phyloP scores from a whole-genome alignment of 2,329 filamentous ascomycete genomes.

The Trichoderma gracile region DNA sequence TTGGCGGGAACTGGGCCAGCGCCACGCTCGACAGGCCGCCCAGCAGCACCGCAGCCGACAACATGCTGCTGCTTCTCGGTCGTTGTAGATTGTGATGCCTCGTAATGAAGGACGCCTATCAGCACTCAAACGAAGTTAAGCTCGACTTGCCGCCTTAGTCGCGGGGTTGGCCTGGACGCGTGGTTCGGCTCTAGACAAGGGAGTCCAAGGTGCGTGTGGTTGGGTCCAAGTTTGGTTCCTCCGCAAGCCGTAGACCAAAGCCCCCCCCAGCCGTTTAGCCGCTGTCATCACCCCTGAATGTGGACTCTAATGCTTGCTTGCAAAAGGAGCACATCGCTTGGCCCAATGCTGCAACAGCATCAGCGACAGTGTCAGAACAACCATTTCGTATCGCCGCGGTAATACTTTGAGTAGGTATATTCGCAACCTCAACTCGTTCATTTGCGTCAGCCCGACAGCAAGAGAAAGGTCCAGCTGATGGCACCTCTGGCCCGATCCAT shows the following conservation, averaged over 20 bases:
- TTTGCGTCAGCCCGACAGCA: too few species aligned
- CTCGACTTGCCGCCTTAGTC: not conserved
- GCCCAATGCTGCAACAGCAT: too few species aligned
- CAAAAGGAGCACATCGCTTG: too few species aligned
- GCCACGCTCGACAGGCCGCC: slow-evolving; percentile 30
- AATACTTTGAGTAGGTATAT: not conserved
- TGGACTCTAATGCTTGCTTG: too few species aligned
- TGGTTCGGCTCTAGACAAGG: not conserved
- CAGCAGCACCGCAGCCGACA: slow-evolving; percentile 21
- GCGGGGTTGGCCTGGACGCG: not conserved
- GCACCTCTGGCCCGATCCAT: not conserved
- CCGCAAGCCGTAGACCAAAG: not conserved
- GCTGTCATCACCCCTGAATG: not conserved
- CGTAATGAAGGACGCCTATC: not conserved
- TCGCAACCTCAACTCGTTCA: too few species aligned
- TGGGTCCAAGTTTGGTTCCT: not conserved
- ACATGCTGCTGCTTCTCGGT: not conserved
- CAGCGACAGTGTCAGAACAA: too few species aligned
- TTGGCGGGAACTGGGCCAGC: slow-evolving; percentile 37
- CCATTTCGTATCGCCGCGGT: too few species aligned
- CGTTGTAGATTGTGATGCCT: not conserved
- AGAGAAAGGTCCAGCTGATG: not conserved
- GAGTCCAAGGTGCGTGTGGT: not conserved
- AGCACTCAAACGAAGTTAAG: not conserved
- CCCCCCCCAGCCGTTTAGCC: not conserved